Conservation (phyloP, 2,329 filamentous ascomycete genomes). For the Alternaria atra region DNA sequence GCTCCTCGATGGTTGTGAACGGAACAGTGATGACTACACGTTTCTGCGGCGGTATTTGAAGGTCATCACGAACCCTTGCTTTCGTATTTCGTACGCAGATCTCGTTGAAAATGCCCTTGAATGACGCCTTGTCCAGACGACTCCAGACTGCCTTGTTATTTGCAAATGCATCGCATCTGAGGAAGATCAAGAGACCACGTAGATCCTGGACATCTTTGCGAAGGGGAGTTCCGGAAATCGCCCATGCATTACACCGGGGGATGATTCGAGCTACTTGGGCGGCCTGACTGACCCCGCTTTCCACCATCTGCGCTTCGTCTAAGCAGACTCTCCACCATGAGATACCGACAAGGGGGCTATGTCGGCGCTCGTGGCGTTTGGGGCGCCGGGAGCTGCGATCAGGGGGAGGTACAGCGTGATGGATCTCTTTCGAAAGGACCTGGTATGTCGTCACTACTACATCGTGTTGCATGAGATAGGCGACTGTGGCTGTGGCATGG, state of each 20-base stretch:
- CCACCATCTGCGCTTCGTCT: constrained; percentile 89
- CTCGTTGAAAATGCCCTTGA: constrained; percentile 72
- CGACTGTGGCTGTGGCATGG: constrained; percentile 53
- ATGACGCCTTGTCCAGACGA: constrained; percentile 71
- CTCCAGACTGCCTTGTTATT: constrained; percentile 72
- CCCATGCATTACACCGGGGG: constrained; percentile 88
- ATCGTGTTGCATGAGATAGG: constrained; percentile 61
- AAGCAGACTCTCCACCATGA: constrained; percentile 85
- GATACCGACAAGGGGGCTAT: constrained; percentile 80
- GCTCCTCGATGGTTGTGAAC: constrained; percentile 89
- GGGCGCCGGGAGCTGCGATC: constrained; percentile 72
- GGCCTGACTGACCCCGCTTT: constrained; percentile 84
- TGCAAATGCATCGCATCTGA: constrained; percentile 80
- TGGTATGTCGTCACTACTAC: constrained; percentile 71
- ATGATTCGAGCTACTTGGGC: constrained; percentile 81
- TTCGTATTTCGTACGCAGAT: constrained; percentile 90
- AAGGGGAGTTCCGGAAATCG: constrained; percentile 88
- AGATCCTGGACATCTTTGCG: constrained; percentile 82
- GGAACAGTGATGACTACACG: constrained; percentile 88
- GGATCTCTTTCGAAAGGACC: constrained; percentile 80
- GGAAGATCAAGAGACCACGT: constrained; percentile 80
- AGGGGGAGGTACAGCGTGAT: constrained; percentile 76
- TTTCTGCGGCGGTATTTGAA: constrained; percentile 82
- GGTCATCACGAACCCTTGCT: constrained; percentile 77
- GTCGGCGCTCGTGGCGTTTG: constrained; percentile 71